These are phyloP conservation scores for Chloris gayana DNA, from an alignment of 176 grass and related monocot genomes.

Conservation along the genomic window DNA sequence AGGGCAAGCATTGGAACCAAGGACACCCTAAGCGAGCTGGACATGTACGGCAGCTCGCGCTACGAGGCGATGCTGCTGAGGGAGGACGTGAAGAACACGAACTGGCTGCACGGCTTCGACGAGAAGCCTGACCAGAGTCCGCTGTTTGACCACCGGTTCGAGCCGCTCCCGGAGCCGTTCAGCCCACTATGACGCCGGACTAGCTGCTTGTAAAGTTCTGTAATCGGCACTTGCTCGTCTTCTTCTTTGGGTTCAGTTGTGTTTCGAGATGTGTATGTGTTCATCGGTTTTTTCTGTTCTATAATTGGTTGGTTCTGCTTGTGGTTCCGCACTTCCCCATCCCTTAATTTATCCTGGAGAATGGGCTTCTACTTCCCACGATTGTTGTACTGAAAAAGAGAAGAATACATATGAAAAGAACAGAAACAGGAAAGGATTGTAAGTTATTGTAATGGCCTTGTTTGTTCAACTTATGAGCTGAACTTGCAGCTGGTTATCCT, in stretches of 20 bases:
- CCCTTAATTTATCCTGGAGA: conserved; percentile 21
- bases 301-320: conserved; percentile 15
- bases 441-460: conserved; percentile 25
- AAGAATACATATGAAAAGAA: conserved; percentile 4
- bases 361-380: conserved; percentile 35
- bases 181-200: conserved; percentile 55
- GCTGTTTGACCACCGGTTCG: conserved; percentile 90
- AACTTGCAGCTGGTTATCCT: not conserved
- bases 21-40: conserved; percentile 72
- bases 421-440: conserved; percentile 43
- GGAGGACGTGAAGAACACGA: conserved; percentile 82
- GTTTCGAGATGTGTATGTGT: conserved; percentile 43
- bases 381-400: conserved; percentile 28
- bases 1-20: conserved; percentile 60
- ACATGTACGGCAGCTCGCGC: conserved; percentile 74
- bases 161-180: conserved; percentile 93
- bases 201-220: conserved; percentile 42
- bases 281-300: conserved; percentile 18
- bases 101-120: conserved; percentile 77
- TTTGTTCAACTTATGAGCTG: not conserved
- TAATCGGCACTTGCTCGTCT: not conserved
- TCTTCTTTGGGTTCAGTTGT: not conserved
- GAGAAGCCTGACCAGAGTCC: conserved; percentile 82
- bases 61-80: conserved; percentile 83
- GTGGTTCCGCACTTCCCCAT: not conserved